phyloP scores from a whole-genome alignment of 441 rosid genomes.

The Eruca vesicaria region DNA sequence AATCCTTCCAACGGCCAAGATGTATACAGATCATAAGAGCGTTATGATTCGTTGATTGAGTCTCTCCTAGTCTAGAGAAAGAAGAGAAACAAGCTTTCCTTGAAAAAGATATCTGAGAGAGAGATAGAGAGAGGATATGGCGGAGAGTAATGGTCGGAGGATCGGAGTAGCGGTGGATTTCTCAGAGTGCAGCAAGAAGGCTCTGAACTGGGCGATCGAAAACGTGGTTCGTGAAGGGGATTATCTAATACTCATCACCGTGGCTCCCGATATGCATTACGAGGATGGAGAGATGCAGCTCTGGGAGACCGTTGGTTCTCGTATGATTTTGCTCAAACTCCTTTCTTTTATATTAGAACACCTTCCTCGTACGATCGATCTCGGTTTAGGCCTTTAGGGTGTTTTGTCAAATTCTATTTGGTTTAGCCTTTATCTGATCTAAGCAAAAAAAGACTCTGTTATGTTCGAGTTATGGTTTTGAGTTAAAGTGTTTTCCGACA shows the following conservation, averaged over 20 bases:
- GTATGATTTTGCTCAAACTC: slow-evolving; percentile 37
- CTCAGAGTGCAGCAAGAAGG: slow-evolving; percentile 77
- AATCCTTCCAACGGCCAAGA: slow-evolving; percentile 1
- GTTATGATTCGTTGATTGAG: neutral
- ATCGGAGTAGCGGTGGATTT: slow-evolving; percentile 95
- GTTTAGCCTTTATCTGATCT: neutral
- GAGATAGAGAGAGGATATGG: slow-evolving; percentile 39
- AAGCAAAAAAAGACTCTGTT: neutral
- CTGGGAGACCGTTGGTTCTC: slow-evolving; percentile 87
- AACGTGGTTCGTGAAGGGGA: slow-evolving; percentile 75
- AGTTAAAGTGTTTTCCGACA: neutral
- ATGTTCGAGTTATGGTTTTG: neutral
- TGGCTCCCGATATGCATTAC: slow-evolving; percentile 55
- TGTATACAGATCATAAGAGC: neutral
- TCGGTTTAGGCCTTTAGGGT: no score
- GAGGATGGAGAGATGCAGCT: slow-evolving; percentile 89
- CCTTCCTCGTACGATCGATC: neutral
- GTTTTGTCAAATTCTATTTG: neutral
- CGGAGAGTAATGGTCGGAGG: slow-evolving; percentile 45
- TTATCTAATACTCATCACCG: slow-evolving; percentile 64
- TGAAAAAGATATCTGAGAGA: neutral
- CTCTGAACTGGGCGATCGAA: slow-evolving; percentile 83
- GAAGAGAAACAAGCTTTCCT: neutral
- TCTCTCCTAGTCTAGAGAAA: neutral
- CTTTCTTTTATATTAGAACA: neutral